phyloP scores from a whole-genome alignment of 225 moss, liverwort and hornwort species.

The Polytrichum commune region DNA sequence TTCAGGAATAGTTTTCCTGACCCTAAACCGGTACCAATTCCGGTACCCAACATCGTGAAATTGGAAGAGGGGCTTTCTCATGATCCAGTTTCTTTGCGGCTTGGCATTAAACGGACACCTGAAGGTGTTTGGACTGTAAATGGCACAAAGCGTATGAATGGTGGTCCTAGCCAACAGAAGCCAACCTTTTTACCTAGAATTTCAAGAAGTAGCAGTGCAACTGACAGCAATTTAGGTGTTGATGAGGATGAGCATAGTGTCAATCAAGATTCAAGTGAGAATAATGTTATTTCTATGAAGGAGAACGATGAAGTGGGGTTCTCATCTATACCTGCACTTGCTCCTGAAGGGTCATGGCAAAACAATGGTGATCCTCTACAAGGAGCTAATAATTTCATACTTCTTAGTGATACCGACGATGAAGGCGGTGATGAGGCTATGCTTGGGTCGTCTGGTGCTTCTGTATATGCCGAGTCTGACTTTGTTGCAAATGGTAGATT shows the following conservation, averaged over 20 bases:
- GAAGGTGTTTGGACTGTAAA: conserved; percentile 83
- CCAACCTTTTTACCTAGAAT: conserved; percentile 35
- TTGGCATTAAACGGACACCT: conserved; percentile 61
- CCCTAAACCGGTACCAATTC: conserved; percentile 3
- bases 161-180: conserved; percentile 76
- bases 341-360: conserved; percentile 34
- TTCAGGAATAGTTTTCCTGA: conserved; percentile 3
- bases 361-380: conserved; percentile 30
- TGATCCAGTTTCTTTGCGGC: conserved; percentile 63
- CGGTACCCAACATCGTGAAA: conserved; percentile 64
- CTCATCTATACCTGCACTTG: conserved; percentile 36
- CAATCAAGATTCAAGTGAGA: conserved; percentile 90
- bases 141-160: conserved; percentile 69
- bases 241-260: conserved; percentile 96
- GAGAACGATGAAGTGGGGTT: conserved; percentile 48
- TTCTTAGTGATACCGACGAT: conserved; percentile 88
- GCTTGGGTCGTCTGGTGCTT: conserved; percentile 66
- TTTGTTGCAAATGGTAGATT: conserved; percentile 45
- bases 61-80: conserved; percentile 86
- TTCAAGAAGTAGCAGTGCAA: conserved; percentile 87
- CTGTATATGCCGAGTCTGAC: conserved; percentile 61
- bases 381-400: conserved; percentile 62
- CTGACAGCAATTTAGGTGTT: conserved; percentile 78
- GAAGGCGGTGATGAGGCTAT: conserved; percentile 68
- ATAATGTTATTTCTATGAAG: conserved; percentile 45